Evolutionary conservation across 2,329 filamentous ascomycete genomes (phyloP).

Genomic region (Sclerotinia glacialis): DNA sequence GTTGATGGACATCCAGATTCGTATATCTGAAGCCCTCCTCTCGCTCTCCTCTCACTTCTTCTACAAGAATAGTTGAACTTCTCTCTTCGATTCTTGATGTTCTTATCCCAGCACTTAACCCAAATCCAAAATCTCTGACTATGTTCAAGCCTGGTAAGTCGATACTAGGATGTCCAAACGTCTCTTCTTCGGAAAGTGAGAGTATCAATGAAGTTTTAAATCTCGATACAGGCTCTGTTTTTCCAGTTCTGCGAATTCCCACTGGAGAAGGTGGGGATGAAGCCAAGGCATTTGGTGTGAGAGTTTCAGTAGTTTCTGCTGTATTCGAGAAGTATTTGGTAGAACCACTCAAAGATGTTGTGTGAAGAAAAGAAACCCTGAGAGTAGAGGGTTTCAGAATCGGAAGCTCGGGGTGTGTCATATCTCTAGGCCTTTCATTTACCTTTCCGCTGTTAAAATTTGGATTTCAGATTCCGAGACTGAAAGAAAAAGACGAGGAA

Average conservation of each 20-base stretch:
- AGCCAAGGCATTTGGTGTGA: neutral
- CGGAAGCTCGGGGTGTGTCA: neutral
- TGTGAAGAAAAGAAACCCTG: conserved; percentile 7
- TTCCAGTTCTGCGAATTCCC: neutral
- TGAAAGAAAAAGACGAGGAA: neutral
- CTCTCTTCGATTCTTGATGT: conserved; percentile 12
- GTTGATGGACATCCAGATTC: neutral
- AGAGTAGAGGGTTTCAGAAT: conserved; percentile 1
- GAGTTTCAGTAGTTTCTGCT: neutral
- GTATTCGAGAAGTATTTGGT: neutral
- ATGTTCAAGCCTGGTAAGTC: conserved; percentile 10
- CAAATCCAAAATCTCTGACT: neutral
- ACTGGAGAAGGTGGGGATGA: neutral
- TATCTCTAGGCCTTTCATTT: neutral
- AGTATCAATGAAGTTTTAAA: conserved; percentile 15
- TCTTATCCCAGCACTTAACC: neutral
- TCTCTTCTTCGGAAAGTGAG: conserved; percentile 13
- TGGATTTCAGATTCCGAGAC: neutral
- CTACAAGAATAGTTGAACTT: neutral
- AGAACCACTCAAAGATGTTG: neutral
- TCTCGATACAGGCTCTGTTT: neutral
- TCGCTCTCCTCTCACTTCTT: neutral
- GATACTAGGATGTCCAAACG: conserved; percentile 18
- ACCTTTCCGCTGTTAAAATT: neutral
- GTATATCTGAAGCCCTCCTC: too few relatives aligned